Conservation (phyloP, 208 protist species). For the Crithidia fasciculata region DNA sequence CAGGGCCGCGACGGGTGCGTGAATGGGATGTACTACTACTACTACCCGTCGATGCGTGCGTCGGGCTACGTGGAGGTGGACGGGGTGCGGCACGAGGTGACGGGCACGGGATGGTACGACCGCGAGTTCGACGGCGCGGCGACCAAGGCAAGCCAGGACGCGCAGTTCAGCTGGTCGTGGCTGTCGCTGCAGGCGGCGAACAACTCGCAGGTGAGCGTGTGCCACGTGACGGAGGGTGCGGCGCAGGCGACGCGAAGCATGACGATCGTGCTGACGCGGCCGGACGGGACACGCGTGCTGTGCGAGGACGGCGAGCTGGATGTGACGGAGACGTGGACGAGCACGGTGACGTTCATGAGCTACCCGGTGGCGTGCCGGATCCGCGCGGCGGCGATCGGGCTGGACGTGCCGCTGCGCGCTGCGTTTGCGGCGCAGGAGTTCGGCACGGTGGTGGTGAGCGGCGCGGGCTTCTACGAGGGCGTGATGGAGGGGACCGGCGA, state of each 20-base stretch:
- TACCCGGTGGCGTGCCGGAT: slow-evolving; percentile 47
- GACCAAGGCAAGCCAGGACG: slow-evolving; percentile 22
- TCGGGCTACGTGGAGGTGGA: slow-evolving; percentile 38
- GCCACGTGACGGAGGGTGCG: slow-evolving; percentile 25
- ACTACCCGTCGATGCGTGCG: slow-evolving; percentile 48
- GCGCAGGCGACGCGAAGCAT: slow-evolving; percentile 18
- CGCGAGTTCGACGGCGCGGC: slow-evolving; percentile 44
- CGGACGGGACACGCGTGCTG: slow-evolving; percentile 24
- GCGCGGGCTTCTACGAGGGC: slow-evolving; percentile 63
- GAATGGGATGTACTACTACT: slow-evolving; percentile 70
- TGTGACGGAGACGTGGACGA: slow-evolving; percentile 47
- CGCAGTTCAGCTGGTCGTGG: slow-evolving; percentile 47
- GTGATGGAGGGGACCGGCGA: slow-evolving; percentile 38
- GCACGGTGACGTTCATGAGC: slow-evolving; percentile 53
- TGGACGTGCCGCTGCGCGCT: slow-evolving; percentile 34
- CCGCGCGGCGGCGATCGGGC: slow-evolving; percentile 28
- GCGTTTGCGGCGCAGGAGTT: slow-evolving; percentile 62
- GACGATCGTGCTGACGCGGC: slow-evolving; percentile 27
- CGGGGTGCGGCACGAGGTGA: slow-evolving; percentile 31
- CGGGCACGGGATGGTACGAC: slow-evolving; percentile 56
- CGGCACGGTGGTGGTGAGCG: slow-evolving; percentile 38
- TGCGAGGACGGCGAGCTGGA: slow-evolving; percentile 36
- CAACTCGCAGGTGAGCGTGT: slow-evolving; percentile 43
- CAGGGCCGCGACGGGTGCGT: slow-evolving; percentile 46
- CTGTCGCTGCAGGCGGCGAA: slow-evolving; percentile 44